A percentile compares a stretch with the other conserved stretches of the same genome.
These are phyloP conservation scores for Fremontodendron californicum DNA, from an alignment of 345 rosid species.

Conservation along the genomic window DNA sequence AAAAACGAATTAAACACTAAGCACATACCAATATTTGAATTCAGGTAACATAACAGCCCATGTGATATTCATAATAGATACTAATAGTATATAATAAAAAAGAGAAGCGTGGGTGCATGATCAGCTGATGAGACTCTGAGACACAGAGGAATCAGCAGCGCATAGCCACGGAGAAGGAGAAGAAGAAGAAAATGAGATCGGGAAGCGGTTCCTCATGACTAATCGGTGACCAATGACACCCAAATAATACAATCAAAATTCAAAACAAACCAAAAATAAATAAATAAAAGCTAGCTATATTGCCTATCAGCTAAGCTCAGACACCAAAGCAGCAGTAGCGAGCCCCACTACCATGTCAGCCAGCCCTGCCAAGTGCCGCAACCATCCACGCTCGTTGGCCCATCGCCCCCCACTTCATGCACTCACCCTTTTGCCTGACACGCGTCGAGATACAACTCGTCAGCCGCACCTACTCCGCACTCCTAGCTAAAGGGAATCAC, in stretches of 20 bases:
- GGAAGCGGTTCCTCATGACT: not conserved
- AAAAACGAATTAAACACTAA: no score
- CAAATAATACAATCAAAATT: not conserved
- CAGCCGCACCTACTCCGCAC: constrained; percentile 16
- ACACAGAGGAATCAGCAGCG: constrained; percentile 15
- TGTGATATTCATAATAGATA: no score
- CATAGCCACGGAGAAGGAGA: constrained; percentile 9
- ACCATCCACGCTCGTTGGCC: not conserved
- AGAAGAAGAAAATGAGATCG: not conserved
- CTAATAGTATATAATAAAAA: no score
- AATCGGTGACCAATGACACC: constrained; percentile 16
- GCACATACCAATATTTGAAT: no score
- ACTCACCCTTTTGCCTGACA: not conserved
- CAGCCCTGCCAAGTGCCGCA: not conserved
- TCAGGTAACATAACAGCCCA: no score
- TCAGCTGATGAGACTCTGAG: not conserved
- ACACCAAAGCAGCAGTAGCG: not conserved
- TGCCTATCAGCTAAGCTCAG: not conserved
- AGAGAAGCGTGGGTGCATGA: no score
- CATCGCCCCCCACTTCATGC: not conserved
- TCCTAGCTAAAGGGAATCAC: not conserved
- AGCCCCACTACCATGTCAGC: not conserved
- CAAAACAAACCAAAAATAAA: not conserved
- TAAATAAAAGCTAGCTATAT: not conserved
- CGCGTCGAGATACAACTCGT: not conserved